Base-by-base conservation (phyloP, 1,139 yeast species). In the Sugiyamaella castrensis region DNA sequence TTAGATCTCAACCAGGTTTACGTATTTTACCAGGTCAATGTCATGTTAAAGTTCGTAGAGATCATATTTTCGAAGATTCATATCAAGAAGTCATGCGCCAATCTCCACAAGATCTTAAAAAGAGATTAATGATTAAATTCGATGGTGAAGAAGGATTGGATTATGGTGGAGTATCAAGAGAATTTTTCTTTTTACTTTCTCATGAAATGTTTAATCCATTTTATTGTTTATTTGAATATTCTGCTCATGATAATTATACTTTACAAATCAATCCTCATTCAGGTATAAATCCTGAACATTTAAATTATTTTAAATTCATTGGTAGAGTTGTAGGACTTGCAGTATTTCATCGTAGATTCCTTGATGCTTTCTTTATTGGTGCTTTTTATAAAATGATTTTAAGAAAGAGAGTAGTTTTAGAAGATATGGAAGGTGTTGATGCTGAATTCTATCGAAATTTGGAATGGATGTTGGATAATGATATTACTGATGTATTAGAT, bases 91-190 rank as follows among this genome's bases (percentile, higher is more conserved):
- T 94, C 49, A 92, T 92, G 98, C 84, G 98, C 68, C 98, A 94
- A 73, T 83, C 97, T 1, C 98, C 98, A 12, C 96, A 89, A 69
- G 99, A 92, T 66, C 79, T 92, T 71, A 94, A 92, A 79, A 94
- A 92, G 76, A 80, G 98, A 66, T 74, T 92, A 55, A 92, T 92
- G 98, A 94, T 92, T 68, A 91, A 92, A 69, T 92, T 94, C 63
- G 98, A 92, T 61, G 98, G 98, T 54, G 99, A 92, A 74, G 98
- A 92, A 75, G 99, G 98, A 69, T 79, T 94, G 61, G 99, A 92
- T 75, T 92, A 92, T 67, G 98, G 98, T 77, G 99, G 99, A 67
- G 98, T 92, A 57, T 88, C 97, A 28, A 81, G 98, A 74, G 99
- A 92, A 70, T 92, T 88, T 70, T 92, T 94, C 82, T 92, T 89